Conservation (phyloP, 2,329 filamentous ascomycete species). For the Diaporthe vexans region DNA sequence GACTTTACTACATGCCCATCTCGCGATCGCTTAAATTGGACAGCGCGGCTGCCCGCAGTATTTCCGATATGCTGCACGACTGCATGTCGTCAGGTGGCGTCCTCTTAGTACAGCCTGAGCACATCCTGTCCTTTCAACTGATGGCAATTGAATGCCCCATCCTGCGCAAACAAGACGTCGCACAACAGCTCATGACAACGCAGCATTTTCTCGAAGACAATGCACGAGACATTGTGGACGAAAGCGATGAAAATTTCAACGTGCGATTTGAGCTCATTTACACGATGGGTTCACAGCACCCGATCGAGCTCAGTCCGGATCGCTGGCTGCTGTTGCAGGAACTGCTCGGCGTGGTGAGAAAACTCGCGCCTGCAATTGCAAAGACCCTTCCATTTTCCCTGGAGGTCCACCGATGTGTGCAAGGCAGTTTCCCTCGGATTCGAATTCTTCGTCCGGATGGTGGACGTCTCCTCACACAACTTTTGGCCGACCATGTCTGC, state of each 20-base stretch:
- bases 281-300: constrained; percentile 12
- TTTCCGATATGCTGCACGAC: constrained; percentile 57
- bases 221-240: constrained; percentile 24
- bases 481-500: not conserved
- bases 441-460: constrained; percentile 14
- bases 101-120: constrained; percentile 73
- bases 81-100: constrained; percentile 67
- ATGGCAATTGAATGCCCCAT: constrained; percentile 8
- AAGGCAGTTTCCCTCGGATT: constrained; percentile 22
- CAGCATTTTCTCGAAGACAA: not conserved
- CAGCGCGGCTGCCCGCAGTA: constrained; percentile 47
- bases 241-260: constrained; percentile 32
- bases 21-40: constrained; percentile 62
- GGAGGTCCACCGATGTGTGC: not conserved
- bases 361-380: not conserved
- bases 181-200: not conserved
- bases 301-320: constrained; percentile 10
- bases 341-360: not conserved
- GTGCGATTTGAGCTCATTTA: constrained; percentile 26
- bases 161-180: not conserved
- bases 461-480: not conserved
- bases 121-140: constrained; percentile 71
- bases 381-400: not conserved
- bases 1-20: constrained; percentile 71
- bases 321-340: constrained; percentile 6